phyloP scores from a whole-genome alignment of 305 asterid genomes.

The Rubia tinctorum region DNA sequence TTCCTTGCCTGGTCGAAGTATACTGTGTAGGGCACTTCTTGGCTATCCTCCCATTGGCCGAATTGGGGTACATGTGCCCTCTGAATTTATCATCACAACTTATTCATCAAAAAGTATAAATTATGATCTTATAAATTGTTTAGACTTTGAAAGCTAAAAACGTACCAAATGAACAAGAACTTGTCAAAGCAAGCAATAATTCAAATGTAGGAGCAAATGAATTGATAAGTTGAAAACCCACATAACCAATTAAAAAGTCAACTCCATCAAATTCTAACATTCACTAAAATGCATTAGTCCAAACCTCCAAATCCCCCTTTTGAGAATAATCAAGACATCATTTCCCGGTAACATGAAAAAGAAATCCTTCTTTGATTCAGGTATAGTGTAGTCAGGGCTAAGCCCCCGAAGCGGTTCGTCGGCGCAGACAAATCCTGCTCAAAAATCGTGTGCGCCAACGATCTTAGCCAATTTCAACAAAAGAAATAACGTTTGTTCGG shows the following conservation, averaged over 20 bases:
- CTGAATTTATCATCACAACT: constrained; percentile 27
- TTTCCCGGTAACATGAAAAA: not conserved
- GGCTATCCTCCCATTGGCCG: constrained; percentile 79
- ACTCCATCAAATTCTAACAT: not conserved
- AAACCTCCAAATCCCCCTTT: too few species aligned
- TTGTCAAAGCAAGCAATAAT: not conserved
- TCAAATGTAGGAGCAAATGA: not conserved
- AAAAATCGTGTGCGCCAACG: not conserved
- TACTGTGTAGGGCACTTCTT: constrained; percentile 68
- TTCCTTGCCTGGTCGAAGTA: constrained; percentile 74
- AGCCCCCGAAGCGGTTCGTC: too few species aligned
- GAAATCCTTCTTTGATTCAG: too few species aligned
- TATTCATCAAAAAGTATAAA: not conserved
- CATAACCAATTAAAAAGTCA: constrained; percentile 1
- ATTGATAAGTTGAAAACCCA: too few species aligned
- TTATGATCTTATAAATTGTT: not conserved
- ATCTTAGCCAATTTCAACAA: not conserved
- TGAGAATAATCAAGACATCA: too few species aligned
- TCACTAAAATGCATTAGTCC: not conserved
- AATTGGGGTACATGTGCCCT: constrained; percentile 67
- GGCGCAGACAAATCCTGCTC: not conserved
- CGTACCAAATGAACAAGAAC: not conserved
- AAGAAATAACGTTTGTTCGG: too few species aligned
- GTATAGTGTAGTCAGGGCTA: too few species aligned
- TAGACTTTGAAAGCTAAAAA: not conserved